phyloP scores from a whole-genome alignment of 2,329 filamentous ascomycete species.

The Sclerotiophoma versabilis region DNA sequence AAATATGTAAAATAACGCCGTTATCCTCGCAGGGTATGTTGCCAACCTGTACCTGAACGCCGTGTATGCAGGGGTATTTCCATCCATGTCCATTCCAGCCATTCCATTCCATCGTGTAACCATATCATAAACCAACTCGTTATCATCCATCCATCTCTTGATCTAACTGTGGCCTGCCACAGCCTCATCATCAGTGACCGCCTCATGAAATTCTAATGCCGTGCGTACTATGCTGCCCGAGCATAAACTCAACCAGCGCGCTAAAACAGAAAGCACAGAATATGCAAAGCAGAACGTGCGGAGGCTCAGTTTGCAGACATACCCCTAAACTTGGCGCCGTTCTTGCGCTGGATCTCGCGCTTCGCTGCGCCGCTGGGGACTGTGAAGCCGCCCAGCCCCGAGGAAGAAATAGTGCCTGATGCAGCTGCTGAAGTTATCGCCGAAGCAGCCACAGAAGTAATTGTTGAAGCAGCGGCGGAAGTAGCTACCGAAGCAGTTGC shows the following conservation, averaged over 20 bases:
- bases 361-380: slow-evolving; percentile 6
- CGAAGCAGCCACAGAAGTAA: not conserved
- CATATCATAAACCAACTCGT: not conserved
- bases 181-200: not conserved
- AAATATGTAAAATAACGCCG: slow-evolving; percentile 1
- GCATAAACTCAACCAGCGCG: not conserved
- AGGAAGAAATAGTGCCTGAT: not conserved
- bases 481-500: not conserved
- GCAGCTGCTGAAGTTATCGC: not conserved
- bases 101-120: not conserved
- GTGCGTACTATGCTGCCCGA: not conserved
- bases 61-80: slow-evolving; percentile 13
- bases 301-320: slow-evolving; percentile 14
- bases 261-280: not conserved
- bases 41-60: not conserved
- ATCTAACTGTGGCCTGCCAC: slow-evolving; percentile 9
- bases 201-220: not conserved
- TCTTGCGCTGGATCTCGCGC: slow-evolving; percentile 14
- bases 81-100: slow-evolving; percentile 2
- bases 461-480: not conserved
- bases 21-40: not conserved
- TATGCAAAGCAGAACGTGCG: not conserved
- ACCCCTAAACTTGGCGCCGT: slow-evolving; percentile 37
- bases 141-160: not conserved
- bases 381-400: slow-evolving; percentile 6